These are phyloP conservation scores for Teratosphaeria destructans DNA, from an alignment of 2,329 filamentous ascomycete genomes.

Conservation along the genomic window DNA sequence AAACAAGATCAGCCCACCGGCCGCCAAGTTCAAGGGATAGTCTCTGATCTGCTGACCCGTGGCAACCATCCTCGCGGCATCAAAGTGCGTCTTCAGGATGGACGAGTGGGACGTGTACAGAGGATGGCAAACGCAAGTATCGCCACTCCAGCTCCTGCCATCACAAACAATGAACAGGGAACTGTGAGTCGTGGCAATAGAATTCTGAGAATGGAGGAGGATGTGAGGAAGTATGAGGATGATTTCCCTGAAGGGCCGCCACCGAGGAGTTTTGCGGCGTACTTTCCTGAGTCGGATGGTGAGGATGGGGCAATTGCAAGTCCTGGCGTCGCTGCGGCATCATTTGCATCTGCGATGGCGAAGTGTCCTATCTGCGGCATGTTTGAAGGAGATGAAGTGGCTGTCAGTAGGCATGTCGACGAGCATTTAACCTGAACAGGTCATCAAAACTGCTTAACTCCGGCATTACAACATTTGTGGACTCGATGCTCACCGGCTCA, in stretches of 20 bases:
- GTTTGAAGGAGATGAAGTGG: constrained; percentile 59
- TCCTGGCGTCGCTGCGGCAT: constrained; percentile 5
- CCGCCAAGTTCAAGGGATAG: constrained; percentile 54
- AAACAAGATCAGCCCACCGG: constrained; percentile 70
- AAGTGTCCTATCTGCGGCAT: constrained; percentile 54
- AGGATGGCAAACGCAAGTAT: constrained; percentile 32
- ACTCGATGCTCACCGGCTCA: background rate
- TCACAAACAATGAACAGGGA: background rate
- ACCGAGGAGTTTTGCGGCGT: constrained; percentile 19
- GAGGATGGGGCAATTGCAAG: constrained; percentile 6
- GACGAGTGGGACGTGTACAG: constrained; percentile 65
- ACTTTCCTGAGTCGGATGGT: constrained; percentile 14
- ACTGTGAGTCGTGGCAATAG: background rate
- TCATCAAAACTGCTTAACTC: background rate
- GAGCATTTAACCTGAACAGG: constrained; percentile 36
- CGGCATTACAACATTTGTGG: background rate
- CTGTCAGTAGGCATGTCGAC: constrained; percentile 58
- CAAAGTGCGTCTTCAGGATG: constrained; percentile 61
- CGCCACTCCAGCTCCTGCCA: background rate
- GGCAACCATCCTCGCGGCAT: constrained; percentile 69
- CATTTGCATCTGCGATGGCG: constrained; percentile 21
- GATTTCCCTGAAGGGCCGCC: constrained; percentile 12
- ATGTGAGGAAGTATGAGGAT: constrained; percentile 7
- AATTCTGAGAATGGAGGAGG: constrained; percentile 4
- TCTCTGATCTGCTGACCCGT: constrained; percentile 58